Base-by-base conservation (phyloP, 257 asterid genomes). In the Salvia rosmarinus region DNA sequence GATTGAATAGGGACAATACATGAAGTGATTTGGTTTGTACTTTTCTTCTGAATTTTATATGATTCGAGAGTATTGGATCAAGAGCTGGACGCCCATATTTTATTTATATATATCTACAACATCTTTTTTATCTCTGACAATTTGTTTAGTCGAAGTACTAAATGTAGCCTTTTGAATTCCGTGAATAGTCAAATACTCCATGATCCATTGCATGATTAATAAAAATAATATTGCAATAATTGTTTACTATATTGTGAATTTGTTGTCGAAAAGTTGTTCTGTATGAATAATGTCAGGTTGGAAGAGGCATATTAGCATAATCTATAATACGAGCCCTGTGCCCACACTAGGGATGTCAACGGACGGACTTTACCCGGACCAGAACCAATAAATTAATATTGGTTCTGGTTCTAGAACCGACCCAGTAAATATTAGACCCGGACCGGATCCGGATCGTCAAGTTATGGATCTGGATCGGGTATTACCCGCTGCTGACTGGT, bases 31-130 rank as follows among this genome's bases (percentile, higher is more conserved):
- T 25, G 21, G 11, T 51, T 60, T 19, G 37, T 47, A 20, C 60
- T 68, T 32, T 32, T 49, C 21, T 56, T 42, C 0, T 69, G 12
- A 35, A 20, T 51, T 67, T 30, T 14, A 11, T 40, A 52, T 20
- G n/a, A 28, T 13, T 2, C 21, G 35, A 46, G 35, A n/a, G 54
- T 74, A 70, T 68, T 63, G 74, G 79, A 78, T 78, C 73, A 46
- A 55, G 82, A 34, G 75, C 64, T n/a, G 11, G 35, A 52, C 12
- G 50, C 6, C 13, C 32, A 55, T 13, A 55, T 13, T 17, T 40
- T 21, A 23, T 40, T 23, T 58, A 8, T 32, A 32, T 32, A 16
- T 12, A 42, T 8, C 9, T 69, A 12, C 12, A 13, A 13, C n/a
- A 10, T 6, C 20, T 4, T 13, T 46, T 13, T 4, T 46, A 4